Base-by-base conservation (phyloP, 441 rosid genomes). In the Erodium trifolium region DNA sequence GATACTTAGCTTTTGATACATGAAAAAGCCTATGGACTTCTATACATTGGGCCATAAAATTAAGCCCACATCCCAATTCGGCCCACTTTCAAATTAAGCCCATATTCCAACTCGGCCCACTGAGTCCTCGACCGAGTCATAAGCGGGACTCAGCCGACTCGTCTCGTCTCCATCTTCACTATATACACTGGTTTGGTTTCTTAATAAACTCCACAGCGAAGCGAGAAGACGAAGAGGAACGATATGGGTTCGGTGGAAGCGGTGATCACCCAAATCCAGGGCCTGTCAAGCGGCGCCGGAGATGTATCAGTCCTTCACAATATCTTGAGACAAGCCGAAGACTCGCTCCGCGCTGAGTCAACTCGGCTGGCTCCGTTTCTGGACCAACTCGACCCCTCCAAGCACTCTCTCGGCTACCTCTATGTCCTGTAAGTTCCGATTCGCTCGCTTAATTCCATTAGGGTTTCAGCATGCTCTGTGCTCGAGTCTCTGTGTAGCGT, bases 381-480 rank as follows among this genome's bases (percentile, higher is more conserved):
- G 71, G 88, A 86, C 51, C 89, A 87, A 75, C 97, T 94, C 66
- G 98, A 94, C 75, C 93, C 97, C 5, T 67, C 87, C 66, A 72
- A 72, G 55, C 98, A 94, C 74, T 92, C 99, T 71, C 94, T 94
- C 65, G 98, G 99, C 68, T 94, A 88, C 81, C 87, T 93, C 68
- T 91, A 77, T 80, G 18, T 93, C 75, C 83, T 93, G 99, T 93
- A 79, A 76, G 82, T 80, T 59, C n/a, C 78, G 2, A 10, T 57
- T 57, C 29, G 9, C 63, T 17, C 11, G 4, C 63, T 17, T 57
- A 3, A 57, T 19, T 3, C 0, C 12, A 57, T 57, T 57, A 17
- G 63, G 63, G 29, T 17, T 57, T 57, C 27, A 10, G 5, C 23
- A 17, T 57, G 29, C 8, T 1, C 41, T 51, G 7, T n/a, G 59